Conservation (phyloP, 148 eudicot species). For the Hydrangea macrophylla region DNA sequence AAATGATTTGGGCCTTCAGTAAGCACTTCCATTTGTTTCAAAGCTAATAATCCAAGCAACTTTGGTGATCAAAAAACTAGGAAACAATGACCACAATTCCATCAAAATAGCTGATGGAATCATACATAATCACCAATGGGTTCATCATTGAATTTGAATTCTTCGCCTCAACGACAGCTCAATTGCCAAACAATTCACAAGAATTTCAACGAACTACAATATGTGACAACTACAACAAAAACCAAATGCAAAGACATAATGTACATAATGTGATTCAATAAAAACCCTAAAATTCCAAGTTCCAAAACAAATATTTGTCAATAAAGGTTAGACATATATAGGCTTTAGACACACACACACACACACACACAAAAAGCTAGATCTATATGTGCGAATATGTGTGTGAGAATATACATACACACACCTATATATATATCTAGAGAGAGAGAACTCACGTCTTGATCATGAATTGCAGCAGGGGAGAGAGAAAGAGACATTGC, state of each 20-base stretch:
- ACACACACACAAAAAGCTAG: not conserved
- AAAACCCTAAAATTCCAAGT: not conserved
- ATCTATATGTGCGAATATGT: too few species aligned
- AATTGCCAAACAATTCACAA: not conserved
- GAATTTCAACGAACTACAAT: not conserved
- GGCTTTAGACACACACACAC: not conserved
- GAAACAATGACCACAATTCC: too few species aligned
- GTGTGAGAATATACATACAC: not conserved
- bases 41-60: too few species aligned
- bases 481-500: not conserved
- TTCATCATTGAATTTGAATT: too few species aligned
- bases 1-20: too few species aligned
- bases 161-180: not conserved
- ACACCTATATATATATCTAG: not conserved
- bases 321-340: not conserved
- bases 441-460: constrained; percentile 10
- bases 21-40: too few species aligned
- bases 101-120: too few species aligned
- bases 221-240: not conserved
- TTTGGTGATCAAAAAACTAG: too few species aligned
- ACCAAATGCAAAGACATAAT: not conserved
- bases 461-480: not conserved
- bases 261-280: not conserved
- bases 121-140: too few species aligned
- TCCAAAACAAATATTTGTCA: not conserved